Evolutionary conservation across 345 rosid species (phyloP), one percentile per base, ranked within the genome.

Genomic region (Hypericum androsaemum): DNA sequence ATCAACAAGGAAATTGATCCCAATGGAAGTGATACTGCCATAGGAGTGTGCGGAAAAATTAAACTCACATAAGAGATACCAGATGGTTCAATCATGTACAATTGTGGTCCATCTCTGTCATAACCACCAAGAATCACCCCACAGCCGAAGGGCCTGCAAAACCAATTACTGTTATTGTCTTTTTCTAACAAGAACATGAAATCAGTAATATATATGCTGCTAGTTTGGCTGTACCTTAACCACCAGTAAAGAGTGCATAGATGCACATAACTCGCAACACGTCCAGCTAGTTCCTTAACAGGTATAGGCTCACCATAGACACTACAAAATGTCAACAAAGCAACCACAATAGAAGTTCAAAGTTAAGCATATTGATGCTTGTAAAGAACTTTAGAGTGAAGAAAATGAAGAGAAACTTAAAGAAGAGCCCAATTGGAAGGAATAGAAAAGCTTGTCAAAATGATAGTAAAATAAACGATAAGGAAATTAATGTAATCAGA

Each of bases 161-260:
- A 71, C 51, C 0, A 52, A 54, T 52, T 7, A 38, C 36, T 13
- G 14, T 42, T 56, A 46, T 13, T 39, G 59, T 36, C 7, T 38
- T 43, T 22, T 36, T 36, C 10, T 37, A 12, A 8, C 43, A 39
- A 43, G 12, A 1, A 17, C 7, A 41, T 13, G 10, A 22, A 0
- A 37, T 16, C 12, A 53, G 10, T 53, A 40, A 17, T 7, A 38
- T 38, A 50, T 40, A 12, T 5, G 51, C 8, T 43, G 52, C 43
- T 56, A 43, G 43, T 41, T 40, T 56, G 39, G 52, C 37, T 66
- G 62, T 59, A 89, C 95, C 97, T 81, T 41, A 94, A 95, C 99
- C 99, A 94, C 99, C 99, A 94, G 62, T 88, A 94, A 11, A 94
- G 85, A 41, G 97, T 94, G 70, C 97, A 88, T 37, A 94, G 50